These are phyloP conservation scores for Sphagnum contortum DNA, from an alignment of 225 moss, liverwort and hornwort genomes.

Conservation along the genomic window DNA sequence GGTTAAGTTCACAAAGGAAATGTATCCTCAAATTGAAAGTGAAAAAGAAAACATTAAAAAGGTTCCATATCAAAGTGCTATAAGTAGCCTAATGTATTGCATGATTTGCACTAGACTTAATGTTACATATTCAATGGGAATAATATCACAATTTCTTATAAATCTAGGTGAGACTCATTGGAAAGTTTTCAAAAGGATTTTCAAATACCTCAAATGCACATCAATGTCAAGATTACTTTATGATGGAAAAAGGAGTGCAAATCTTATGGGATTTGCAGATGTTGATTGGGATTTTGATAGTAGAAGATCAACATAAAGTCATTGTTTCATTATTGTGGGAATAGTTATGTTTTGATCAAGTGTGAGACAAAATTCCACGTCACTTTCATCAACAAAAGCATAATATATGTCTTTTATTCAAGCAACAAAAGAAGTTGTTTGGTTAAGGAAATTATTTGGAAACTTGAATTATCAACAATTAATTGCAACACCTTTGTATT, in stretches of 20 bases:
- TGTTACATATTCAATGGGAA: conserved; percentile 1
- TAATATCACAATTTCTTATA: conserved; percentile 1
- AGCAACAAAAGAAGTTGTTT: background rate
- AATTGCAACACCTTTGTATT: background rate
- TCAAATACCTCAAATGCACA: conserved; percentile 1
- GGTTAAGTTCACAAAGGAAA: background rate
- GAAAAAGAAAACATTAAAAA: background rate
- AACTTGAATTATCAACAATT: background rate
- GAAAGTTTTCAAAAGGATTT: conserved; percentile 1
- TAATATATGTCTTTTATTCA: conserved; percentile 3
- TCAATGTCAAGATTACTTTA: conserved; percentile 1
- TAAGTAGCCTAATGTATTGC: conserved; percentile 2
- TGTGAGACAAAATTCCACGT: background rate
- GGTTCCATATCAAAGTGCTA: background rate
- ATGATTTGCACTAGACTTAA: conserved; percentile 4
- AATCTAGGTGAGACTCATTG: conserved; percentile 1
- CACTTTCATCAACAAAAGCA: conserved; percentile 6
- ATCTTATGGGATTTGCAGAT: conserved; percentile 3
- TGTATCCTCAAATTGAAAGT: background rate
- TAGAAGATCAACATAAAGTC: conserved; percentile 4
- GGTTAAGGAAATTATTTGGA: background rate
- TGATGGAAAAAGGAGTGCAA: background rate
- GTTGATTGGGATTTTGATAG: conserved; percentile 6
- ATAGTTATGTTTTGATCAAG: conserved; percentile 1
- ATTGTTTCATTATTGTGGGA: conserved; percentile 4